A percentile compares a stretch with the other conserved stretches of the same genome.
These are phyloP conservation scores for Malus sylvestris DNA, from an alignment of 306 rosid genomes.

Conservation along the genomic window DNA sequence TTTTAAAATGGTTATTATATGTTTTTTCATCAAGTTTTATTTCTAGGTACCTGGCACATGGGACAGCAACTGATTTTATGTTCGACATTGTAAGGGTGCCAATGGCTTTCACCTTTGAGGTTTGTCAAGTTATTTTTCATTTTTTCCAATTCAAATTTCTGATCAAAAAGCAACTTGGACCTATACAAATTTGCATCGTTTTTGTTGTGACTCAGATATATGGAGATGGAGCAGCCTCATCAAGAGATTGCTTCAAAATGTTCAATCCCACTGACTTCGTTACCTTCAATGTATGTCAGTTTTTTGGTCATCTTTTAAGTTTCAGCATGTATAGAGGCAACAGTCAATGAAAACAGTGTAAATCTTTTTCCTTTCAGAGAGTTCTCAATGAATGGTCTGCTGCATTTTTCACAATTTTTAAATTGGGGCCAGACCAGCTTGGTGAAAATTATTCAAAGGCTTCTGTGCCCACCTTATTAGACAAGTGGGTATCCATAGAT, in stretches of 20 bases:
- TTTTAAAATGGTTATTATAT: not conserved
- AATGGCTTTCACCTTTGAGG: conserved; percentile 98
- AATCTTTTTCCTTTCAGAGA: conserved; percentile 46
- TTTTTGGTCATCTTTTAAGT: not conserved
- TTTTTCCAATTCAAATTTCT: conserved; percentile 6
- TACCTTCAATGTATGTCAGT: conserved; percentile 57
- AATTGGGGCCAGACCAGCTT: conserved; percentile 54
- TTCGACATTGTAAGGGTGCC: conserved; percentile 77
- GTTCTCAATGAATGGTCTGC: conserved; percentile 90
- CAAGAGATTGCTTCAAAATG: conserved; percentile 91
- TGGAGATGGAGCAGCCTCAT: conserved; percentile 72
- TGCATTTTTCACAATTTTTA: conserved; percentile 78
- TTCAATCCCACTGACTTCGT: conserved; percentile 72
- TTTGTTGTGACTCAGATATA: conserved; percentile 51
- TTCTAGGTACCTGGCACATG: conserved; percentile 89
- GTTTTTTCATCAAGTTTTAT: not conserved
- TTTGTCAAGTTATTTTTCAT: conserved; percentile 24
- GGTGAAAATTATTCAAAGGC: conserved; percentile 33
- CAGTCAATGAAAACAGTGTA: not conserved
- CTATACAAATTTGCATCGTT: not conserved
- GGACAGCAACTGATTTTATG: conserved; percentile 97
- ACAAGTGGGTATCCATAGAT: conserved; percentile 79
- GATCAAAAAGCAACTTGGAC: not conserved
- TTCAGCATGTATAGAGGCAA: not conserved
- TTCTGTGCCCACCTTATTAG: conserved; percentile 34